A percentile compares a stretch with the other conserved stretches of the same genome.
phyloP scores from a whole-genome alignment of 1,284 basidiomycete genomes.

The Leccinum variabile region DNA sequence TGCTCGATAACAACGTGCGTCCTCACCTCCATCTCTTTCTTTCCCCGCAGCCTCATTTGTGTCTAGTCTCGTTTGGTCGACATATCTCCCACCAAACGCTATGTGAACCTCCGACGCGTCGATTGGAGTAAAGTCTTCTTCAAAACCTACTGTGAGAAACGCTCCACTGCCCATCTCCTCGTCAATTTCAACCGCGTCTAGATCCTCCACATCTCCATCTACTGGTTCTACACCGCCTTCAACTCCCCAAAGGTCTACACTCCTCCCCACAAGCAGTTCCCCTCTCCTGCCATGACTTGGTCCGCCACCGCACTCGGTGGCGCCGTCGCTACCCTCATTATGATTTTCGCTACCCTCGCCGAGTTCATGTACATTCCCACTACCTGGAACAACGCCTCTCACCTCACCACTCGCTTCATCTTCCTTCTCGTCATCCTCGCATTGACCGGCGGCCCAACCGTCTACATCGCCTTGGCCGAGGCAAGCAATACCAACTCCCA shows the following conservation, averaged over 20 bases:
- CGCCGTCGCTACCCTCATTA: constrained; percentile 85
- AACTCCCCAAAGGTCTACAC: constrained; percentile 84
- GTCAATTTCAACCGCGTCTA: constrained; percentile 98
- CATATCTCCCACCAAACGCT: constrained; percentile 85
- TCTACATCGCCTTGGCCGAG: constrained; percentile 86
- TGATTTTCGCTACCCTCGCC: constrained; percentile 87
- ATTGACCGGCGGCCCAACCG: constrained; percentile 76
- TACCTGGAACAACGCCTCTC: constrained; percentile 95
- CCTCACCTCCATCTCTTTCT: constrained; percentile 27
- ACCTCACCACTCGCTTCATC: constrained; percentile 84
- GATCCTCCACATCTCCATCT: constrained; percentile 89
- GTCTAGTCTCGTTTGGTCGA: constrained; percentile 86
- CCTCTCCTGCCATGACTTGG: constrained; percentile 83
- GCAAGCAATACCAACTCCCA: constrained; percentile 32
- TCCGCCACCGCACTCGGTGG: constrained; percentile 92
- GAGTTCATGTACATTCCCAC: constrained; percentile 97
- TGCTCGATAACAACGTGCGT: constrained; percentile 81
- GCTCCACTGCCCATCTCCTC: constrained; percentile 87
- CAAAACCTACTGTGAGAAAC: constrained; percentile 96
- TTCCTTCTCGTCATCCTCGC: constrained; percentile 87
- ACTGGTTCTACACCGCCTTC: constrained; percentile 94
- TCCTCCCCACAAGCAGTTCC: constrained; percentile 50
- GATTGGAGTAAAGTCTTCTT: constrained; percentile 94
- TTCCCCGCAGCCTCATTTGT: constrained; percentile 7
- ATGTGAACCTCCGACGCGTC: constrained; percentile 86